Conservation (phyloP, 805 yeast genomes). For the Kodamaea neixiangensis region DNA sequence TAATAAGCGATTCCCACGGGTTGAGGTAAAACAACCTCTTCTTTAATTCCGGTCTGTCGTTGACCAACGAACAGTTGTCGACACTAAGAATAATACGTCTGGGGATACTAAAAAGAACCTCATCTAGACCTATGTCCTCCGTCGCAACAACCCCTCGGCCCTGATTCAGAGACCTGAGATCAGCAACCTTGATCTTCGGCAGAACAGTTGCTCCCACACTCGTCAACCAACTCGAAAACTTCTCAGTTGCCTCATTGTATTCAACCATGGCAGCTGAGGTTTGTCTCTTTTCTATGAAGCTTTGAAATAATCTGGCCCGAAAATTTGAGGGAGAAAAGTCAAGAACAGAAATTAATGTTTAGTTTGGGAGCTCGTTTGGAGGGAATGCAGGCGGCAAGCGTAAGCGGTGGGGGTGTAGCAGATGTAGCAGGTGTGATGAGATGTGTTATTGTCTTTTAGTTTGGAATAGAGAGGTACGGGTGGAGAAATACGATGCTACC, state of each 20-base stretch:
- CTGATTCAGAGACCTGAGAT: slow-evolving; percentile 57
- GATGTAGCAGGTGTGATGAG: too few species aligned
- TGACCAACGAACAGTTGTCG: slow-evolving; percentile 51
- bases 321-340: too few species aligned
- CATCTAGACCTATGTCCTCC: slow-evolving; percentile 61
- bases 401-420: too few species aligned
- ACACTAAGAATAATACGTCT: slow-evolving; percentile 56
- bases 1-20: slow-evolving; percentile 79
- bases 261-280: not conserved
- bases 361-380: too few species aligned
- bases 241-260: slow-evolving; percentile 17
- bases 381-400: too few species aligned
- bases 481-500: too few species aligned
- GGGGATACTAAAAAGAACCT: slow-evolving; percentile 70
- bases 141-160: slow-evolving; percentile 79
- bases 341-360: too few species aligned
- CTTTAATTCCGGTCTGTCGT: slow-evolving; percentile 29
- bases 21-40: slow-evolving; percentile 44
- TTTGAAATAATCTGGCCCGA: too few species aligned
- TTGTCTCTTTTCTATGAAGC: not conserved
- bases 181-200: slow-evolving; percentile 58
- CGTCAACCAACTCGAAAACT: slow-evolving; percentile 31
- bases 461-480: too few species aligned
- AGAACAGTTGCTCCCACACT: slow-evolving; percentile 47
- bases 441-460: too few species aligned